These are phyloP conservation scores for Fusarium bulbicola DNA, from an alignment of 2,329 filamentous ascomycete genomes.

Conservation along the genomic window DNA sequence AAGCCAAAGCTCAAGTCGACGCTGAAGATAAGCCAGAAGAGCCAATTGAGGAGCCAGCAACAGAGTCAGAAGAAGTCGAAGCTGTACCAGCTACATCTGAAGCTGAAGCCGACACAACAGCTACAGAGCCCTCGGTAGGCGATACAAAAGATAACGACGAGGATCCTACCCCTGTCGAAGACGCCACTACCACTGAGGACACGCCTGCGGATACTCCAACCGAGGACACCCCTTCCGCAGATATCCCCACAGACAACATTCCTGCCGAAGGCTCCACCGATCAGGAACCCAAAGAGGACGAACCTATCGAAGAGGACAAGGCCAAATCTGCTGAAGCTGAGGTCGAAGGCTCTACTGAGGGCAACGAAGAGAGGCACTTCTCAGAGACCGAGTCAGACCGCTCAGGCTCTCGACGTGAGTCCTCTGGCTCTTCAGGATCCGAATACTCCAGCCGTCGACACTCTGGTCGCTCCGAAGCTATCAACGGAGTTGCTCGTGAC, in stretches of 20 bases:
- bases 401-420: constrained; percentile 34
- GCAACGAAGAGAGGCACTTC: constrained; percentile 17
- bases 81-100: not conserved
- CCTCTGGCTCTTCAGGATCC: constrained; percentile 37
- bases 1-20: constrained; percentile 1
- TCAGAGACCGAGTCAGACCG: constrained; percentile 32
- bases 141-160: constrained; percentile 13
- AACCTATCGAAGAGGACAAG: constrained; percentile 12
- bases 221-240: constrained; percentile 14
- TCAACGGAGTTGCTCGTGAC: constrained; percentile 61
- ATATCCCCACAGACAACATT: constrained; percentile 11
- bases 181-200: constrained; percentile 17
- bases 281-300: constrained; percentile 11
- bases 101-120: constrained; percentile 2
- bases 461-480: constrained; percentile 60
- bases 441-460: constrained; percentile 47
- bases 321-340: constrained; percentile 11
- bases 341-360: constrained; percentile 6
- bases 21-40: constrained; percentile 5
- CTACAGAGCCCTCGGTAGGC: constrained; percentile 7
- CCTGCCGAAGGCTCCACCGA: constrained; percentile 5
- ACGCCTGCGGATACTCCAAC: constrained; percentile 9
- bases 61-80: constrained; percentile 3
- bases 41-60: not conserved
- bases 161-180: constrained; percentile 13